These are phyloP conservation scores for Tolypocladium guangdongense DNA, from an alignment of 2,329 filamentous ascomycete species.

Conservation along the genomic window DNA sequence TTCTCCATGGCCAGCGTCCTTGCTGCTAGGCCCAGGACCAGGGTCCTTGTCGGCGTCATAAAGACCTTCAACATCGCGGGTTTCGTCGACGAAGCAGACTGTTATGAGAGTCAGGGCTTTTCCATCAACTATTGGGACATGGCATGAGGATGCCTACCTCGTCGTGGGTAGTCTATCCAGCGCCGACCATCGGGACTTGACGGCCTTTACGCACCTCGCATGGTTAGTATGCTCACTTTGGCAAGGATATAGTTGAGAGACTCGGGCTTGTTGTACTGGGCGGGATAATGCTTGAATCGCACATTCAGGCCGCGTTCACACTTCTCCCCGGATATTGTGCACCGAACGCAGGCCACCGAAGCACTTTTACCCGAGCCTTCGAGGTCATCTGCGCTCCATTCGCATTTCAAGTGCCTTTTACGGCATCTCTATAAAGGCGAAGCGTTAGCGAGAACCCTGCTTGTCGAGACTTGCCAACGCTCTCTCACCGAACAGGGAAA, in stretches of 20 bases:
- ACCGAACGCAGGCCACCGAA: slow-evolving; percentile 3
- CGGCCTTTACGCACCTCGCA: neutral
- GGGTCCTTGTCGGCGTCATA: neutral
- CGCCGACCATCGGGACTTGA: neutral
- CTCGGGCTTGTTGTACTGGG: slow-evolving; percentile 2
- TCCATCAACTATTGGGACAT: neutral
- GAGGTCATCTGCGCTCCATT: slow-evolving; percentile 2
- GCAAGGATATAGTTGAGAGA: neutral
- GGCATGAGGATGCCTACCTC: neutral
- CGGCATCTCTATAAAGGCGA: neutral
- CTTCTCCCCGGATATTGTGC: slow-evolving; percentile 5
- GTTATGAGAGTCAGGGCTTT: neutral
- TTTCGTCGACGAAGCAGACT: slow-evolving; percentile 2
- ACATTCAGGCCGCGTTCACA: slow-evolving; percentile 6
- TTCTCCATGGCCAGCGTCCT: neutral
- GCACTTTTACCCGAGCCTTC: neutral
- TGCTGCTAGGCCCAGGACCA: neutral
- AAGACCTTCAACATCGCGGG: neutral
- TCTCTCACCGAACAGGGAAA: neutral
- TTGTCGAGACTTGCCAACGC: neutral
- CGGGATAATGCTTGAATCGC: slow-evolving; percentile 8
- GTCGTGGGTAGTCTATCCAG: slow-evolving; percentile 1
- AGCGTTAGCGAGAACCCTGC: neutral
- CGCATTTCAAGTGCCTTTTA: slow-evolving; percentile 3
- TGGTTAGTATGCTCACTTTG: neutral